A percentile compares a stretch with the other conserved stretches of the same genome.
Evolutionary conservation across 2,329 filamentous ascomycete genomes (phyloP).

Genomic region (Aspergillus quadrilineatus): DNA sequence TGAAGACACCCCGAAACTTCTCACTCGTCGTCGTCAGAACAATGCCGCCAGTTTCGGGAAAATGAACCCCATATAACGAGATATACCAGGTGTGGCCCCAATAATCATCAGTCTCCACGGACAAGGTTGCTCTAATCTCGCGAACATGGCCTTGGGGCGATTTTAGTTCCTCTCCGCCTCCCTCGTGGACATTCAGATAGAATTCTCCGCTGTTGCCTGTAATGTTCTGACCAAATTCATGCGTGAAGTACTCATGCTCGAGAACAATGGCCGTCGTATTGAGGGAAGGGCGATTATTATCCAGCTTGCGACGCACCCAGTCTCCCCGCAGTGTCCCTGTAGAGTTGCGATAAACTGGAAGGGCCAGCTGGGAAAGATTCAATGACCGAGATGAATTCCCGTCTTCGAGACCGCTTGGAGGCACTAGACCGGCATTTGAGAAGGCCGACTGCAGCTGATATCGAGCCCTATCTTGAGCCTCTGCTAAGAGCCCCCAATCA

Average conservation of each 20-base stretch:
- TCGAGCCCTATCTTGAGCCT: slow-evolving; percentile 65
- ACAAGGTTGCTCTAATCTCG: slow-evolving; percentile 67
- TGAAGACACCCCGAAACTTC: slow-evolving; percentile 90
- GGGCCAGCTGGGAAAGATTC: slow-evolving; percentile 37
- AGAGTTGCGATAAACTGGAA: slow-evolving; percentile 73
- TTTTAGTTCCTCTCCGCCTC: slow-evolving; percentile 37
- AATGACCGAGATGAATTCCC: slow-evolving; percentile 26
- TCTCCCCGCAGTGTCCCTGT: slow-evolving; percentile 75
- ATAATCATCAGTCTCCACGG: slow-evolving; percentile 68
- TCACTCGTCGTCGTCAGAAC: slow-evolving; percentile 87
- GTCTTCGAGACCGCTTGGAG: slow-evolving; percentile 29
- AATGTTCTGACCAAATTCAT: slow-evolving; percentile 74
- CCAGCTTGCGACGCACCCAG: slow-evolving; percentile 64
- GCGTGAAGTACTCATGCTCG: slow-evolving; percentile 64
- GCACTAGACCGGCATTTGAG: slow-evolving; percentile 32
- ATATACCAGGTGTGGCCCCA: slow-evolving; percentile 76
- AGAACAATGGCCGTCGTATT: slow-evolving; percentile 67
- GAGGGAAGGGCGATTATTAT: slow-evolving; percentile 50
- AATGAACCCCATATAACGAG: slow-evolving; percentile 79
- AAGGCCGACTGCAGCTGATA: slow-evolving; percentile 50
- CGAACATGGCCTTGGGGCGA: slow-evolving; percentile 58
- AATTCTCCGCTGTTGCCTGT: slow-evolving; percentile 71
- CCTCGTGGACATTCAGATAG: slow-evolving; percentile 65
- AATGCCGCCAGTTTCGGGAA: slow-evolving; percentile 74
- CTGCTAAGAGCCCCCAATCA: slow-evolving; percentile 71